Percentiles rank a stretch among this genome's conserved stretches.
Conservation (phyloP, 371 early-diverging fungal species). For the Syncephalastrum racemosum region DNA sequence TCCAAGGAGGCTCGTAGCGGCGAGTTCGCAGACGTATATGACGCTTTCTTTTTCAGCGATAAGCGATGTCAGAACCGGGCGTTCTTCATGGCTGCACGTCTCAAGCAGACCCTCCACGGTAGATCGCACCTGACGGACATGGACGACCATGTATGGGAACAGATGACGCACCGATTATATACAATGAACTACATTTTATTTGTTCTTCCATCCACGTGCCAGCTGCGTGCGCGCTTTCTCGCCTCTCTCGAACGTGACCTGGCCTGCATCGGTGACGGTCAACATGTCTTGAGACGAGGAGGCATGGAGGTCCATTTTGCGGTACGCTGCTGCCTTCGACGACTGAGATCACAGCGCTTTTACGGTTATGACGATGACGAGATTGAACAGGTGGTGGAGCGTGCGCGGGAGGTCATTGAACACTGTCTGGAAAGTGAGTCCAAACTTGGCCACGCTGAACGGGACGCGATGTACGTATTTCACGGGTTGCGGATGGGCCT, state of each 20-base stretch:
- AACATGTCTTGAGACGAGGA: constrained; percentile 29
- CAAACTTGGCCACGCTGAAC: constrained; percentile 43
- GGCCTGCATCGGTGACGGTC: constrained; percentile 24
- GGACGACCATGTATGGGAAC: constrained; percentile 33
- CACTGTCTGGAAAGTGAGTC: constrained; percentile 50
- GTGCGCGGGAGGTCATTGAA: constrained; percentile 36
- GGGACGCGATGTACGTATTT: constrained; percentile 54
- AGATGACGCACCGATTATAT: constrained; percentile 42
- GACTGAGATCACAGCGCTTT: constrained; percentile 17
- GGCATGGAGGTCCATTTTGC: constrained; percentile 47
- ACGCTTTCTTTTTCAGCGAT: constrained; percentile 47
- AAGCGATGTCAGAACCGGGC: constrained; percentile 49
- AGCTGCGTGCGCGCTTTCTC: constrained; percentile 29
- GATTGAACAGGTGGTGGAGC: constrained; percentile 25
- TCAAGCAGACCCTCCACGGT: constrained; percentile 34
- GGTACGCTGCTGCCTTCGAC: constrained; percentile 20
- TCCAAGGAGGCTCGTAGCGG: constrained; percentile 36
- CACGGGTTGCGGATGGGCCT: constrained; percentile 45
- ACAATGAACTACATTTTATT: constrained; percentile 45
- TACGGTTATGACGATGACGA: constrained; percentile 18
- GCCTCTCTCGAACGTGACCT: constrained; percentile 23
- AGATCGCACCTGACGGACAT: constrained; percentile 13
- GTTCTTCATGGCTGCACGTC: constrained; percentile 43
- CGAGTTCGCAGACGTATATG: constrained; percentile 43
- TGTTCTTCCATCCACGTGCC: constrained; percentile 37